A percentile compares a stretch with the other conserved stretches of the same genome.
Evolutionary conservation across 1,139 yeast species (phyloP).

Genomic region (Tardiomyces blankii): DNA sequence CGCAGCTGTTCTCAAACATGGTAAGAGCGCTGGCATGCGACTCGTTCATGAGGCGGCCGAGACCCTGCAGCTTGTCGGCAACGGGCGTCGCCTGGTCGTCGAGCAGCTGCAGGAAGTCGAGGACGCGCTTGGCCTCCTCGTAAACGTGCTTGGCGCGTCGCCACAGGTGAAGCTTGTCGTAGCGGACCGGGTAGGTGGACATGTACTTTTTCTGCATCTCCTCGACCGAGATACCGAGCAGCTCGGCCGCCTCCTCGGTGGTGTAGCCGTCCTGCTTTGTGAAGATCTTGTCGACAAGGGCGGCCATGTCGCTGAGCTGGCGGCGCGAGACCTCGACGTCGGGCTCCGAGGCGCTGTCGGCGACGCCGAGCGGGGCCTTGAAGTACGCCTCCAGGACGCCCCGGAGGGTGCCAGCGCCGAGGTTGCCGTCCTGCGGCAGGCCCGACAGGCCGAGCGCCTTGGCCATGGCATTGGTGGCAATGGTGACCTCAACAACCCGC

Average conservation of each 20-base stretch:
- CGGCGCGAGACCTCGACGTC: conserved; percentile 36
- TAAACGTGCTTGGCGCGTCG: conserved; percentile 55
- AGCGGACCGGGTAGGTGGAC: conserved; percentile 46
- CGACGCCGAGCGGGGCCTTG: conserved; percentile 12
- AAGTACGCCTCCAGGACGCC: conserved; percentile 50
- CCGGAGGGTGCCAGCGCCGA: conserved; percentile 51
- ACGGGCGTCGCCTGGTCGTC: conserved; percentile 10
- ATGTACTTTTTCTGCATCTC: conserved; percentile 38
- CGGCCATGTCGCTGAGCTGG: conserved; percentile 32
- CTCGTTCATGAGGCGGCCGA: conserved; percentile 49
- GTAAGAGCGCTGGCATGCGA: conserved; percentile 45
- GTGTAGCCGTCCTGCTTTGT: conserved; percentile 37
- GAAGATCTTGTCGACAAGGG: conserved; percentile 32
- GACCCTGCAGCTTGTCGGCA: conserved; percentile 14
- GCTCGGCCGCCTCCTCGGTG: conserved; percentile 37
- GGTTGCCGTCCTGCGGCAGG: conserved; percentile 43
- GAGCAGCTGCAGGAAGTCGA: conserved; percentile 38
- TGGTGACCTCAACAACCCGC: conserved; percentile 58
- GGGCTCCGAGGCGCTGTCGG: conserved; percentile 23
- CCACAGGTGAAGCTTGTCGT: conserved; percentile 43
- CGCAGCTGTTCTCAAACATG: conserved; percentile 45
- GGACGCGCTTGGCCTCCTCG: conserved; percentile 51
- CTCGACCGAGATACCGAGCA: conserved; percentile 33
- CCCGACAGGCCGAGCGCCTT: conserved; percentile 31
- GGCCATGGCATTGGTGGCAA: conserved; percentile 52